A percentile compares a stretch with the other conserved stretches of the same genome.
Evolutionary conservation across 176 grass and related monocot genomes (phyloP).

Genomic region (Miscanthus lutarioriparius): DNA sequence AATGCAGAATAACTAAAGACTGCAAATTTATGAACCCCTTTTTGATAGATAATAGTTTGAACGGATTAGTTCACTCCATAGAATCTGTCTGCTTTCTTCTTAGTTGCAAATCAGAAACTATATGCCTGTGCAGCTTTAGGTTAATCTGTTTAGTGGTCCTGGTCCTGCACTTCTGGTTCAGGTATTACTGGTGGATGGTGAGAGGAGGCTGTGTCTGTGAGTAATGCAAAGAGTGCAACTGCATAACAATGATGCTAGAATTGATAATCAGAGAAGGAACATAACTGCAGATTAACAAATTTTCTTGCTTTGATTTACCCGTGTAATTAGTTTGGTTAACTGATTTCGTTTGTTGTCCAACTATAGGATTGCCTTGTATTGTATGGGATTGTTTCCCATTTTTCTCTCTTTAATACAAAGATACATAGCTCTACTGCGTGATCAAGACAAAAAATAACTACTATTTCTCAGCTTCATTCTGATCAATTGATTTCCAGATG

Average conservation of each 20-base stretch:
- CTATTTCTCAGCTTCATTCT: not conserved
- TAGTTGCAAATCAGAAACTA: slow-evolving; percentile 13
- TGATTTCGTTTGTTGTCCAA: not conserved
- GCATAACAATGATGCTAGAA: not conserved
- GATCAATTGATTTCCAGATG: not conserved
- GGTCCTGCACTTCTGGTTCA: not conserved
- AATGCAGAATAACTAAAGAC: slow-evolving; percentile 22
- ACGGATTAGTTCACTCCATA: not conserved
- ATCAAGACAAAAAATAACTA: not conserved
- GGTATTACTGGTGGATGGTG: slow-evolving; percentile 14
- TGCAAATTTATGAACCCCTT: slow-evolving; percentile 5
- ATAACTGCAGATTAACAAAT: not conserved
- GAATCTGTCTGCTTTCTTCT: not conserved
- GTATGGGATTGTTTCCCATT: not conserved
- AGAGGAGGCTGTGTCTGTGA: not conserved
- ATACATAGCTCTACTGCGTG: not conserved
- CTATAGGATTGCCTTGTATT: not conserved
- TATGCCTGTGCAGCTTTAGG: not conserved
- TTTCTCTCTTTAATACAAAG: not conserved
- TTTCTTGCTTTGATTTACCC: not conserved
- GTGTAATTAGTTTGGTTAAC: not conserved
- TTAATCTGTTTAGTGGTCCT: not conserved
- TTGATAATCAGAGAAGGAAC: not conserved
- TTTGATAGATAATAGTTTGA: slow-evolving; percentile 17
- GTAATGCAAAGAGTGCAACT: not conserved